Evolutionary conservation across 2,329 filamentous ascomycete species (phyloP).

Genomic region (Orbilia quercus): DNA sequence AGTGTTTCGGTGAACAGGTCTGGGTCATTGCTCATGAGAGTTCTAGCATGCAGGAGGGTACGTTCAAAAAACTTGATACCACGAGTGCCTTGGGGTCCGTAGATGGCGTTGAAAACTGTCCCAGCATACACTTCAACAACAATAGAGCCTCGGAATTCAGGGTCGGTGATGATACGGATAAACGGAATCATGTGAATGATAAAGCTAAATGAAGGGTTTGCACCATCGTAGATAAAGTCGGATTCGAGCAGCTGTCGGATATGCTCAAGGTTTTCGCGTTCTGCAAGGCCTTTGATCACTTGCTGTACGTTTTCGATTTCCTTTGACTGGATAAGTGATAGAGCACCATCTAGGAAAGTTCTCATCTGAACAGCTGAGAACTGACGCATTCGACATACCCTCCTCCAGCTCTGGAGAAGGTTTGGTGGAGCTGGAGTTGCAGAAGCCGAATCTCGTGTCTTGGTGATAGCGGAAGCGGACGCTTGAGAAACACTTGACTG

Average conservation of each 20-base stretch:
- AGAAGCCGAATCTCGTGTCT: background rate
- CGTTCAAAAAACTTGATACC: constrained; percentile 62
- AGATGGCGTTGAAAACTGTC: constrained; percentile 66
- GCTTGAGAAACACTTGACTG: background rate
- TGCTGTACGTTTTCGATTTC: constrained; percentile 33
- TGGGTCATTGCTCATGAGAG: constrained; percentile 25
- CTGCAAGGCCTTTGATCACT: constrained; percentile 39
- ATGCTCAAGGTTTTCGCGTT: constrained; percentile 21
- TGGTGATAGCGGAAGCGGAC: background rate
- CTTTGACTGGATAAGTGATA: constrained; percentile 12
- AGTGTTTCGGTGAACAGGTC: constrained; percentile 34
- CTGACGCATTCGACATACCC: constrained; percentile 11
- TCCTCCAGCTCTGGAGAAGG: constrained; percentile 35
- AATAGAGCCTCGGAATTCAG: constrained; percentile 64
- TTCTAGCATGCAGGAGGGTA: constrained; percentile 57
- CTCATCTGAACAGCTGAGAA: constrained; percentile 46
- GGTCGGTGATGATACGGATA: constrained; percentile 64
- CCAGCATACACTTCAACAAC: constrained; percentile 64
- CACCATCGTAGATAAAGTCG: constrained; percentile 24
- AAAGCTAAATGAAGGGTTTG: constrained; percentile 15
- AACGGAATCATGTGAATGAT: constrained; percentile 62
- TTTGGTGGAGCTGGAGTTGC: background rate
- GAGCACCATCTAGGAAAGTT: constrained; percentile 43
- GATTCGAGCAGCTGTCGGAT: constrained; percentile 37
- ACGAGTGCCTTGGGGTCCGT: constrained; percentile 63